phyloP scores from a whole-genome alignment of 805 yeast species.

The Ogataea nakhonphanomensis region DNA sequence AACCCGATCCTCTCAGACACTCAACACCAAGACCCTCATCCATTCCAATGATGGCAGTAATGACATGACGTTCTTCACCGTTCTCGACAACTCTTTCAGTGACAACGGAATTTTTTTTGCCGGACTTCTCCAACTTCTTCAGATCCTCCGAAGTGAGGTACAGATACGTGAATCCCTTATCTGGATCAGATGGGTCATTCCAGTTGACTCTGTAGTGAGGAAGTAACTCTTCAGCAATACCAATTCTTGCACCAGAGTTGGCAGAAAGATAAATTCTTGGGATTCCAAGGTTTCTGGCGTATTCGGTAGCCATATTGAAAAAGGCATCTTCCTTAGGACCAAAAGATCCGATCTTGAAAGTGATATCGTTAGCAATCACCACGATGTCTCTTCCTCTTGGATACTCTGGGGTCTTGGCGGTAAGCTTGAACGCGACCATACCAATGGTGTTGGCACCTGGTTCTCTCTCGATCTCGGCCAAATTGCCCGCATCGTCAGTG shows the following conservation, averaged over 20 bases:
- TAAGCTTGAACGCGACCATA: constrained; percentile 94
- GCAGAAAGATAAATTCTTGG: constrained; percentile 97
- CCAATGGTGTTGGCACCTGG: constrained; percentile 96
- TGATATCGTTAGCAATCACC: constrained; percentile 94
- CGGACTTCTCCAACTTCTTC: constrained; percentile 52
- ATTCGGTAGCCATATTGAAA: constrained; percentile 89
- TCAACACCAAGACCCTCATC: constrained; percentile 98
- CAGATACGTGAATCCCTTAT: constrained; percentile 86
- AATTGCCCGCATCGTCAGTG: constrained; percentile 71
- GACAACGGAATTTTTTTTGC: constrained; percentile 57
- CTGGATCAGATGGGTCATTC: constrained; percentile 72
- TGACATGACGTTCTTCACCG: constrained; percentile 79
- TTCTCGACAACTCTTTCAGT: constrained; percentile 79
- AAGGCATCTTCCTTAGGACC: constrained; percentile 95
- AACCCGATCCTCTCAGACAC: constrained; percentile 96
- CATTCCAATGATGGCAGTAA: constrained; percentile 84
- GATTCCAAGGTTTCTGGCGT: constrained; percentile 85
- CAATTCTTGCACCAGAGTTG: constrained; percentile 98
- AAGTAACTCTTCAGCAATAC: constrained; percentile 93
- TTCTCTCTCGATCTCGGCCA: constrained; percentile 89
- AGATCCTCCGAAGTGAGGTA: constrained; percentile 72
- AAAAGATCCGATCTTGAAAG: constrained; percentile 97
- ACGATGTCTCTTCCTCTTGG: constrained; percentile 94
- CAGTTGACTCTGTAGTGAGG: constrained; percentile 90
- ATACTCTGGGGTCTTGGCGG: constrained; percentile 93